Percentiles rank a stretch among this genome's conserved stretches.
Evolutionary conservation across 441 rosid genomes (phyloP).

Genomic region (Aleurites moluccanus): DNA sequence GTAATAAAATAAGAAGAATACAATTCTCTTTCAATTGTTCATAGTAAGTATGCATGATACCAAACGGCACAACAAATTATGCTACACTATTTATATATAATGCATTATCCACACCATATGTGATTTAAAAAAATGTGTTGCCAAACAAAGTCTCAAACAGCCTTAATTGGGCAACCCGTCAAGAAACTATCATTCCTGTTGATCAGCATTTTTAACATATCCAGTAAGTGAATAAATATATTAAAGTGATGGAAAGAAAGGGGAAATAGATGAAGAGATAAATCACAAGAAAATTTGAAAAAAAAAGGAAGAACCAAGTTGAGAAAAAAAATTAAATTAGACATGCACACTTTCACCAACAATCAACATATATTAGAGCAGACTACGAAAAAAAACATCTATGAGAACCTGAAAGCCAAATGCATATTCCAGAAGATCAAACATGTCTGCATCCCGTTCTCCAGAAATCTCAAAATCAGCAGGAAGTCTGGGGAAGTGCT

Average conservation of each 20-base stretch:
- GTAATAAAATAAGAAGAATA: too few species aligned
- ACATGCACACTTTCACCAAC: background rate
- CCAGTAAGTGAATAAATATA: background rate
- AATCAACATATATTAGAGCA: background rate
- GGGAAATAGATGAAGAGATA: background rate
- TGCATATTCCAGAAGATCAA: constrained; percentile 86
- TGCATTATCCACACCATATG: background rate
- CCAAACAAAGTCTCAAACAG: background rate
- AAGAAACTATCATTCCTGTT: background rate
- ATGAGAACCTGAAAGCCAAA: constrained; percentile 96
- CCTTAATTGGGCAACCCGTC: background rate
- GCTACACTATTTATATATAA: background rate
- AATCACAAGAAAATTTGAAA: background rate
- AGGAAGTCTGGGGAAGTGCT: constrained; percentile 87
- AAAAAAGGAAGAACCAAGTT: background rate
- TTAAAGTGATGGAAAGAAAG: background rate
- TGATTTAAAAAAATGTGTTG: background rate
- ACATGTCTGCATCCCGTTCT: constrained; percentile 86
- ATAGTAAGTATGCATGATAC: background rate
- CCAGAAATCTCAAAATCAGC: constrained; percentile 64
- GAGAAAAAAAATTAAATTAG: background rate
- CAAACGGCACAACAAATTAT: background rate
- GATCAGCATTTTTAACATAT: background rate
- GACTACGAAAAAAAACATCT: constrained; percentile 2
- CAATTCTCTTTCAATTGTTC: too few species aligned